These are phyloP conservation scores for Phtheirospermum japonicum DNA, from an alignment of 257 asterid species.

Conservation along the genomic window DNA sequence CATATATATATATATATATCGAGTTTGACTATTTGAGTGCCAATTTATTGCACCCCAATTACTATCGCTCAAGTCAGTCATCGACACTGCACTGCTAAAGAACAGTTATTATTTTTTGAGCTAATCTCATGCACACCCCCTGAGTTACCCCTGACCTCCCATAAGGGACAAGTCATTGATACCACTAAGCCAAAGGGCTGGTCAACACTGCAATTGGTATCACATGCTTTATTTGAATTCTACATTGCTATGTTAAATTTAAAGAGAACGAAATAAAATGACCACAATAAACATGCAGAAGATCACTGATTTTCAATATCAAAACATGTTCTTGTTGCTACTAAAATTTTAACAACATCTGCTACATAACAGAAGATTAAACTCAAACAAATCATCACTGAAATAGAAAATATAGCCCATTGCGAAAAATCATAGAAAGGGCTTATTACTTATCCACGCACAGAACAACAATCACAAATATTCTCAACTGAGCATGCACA, in stretches of 20 bases:
- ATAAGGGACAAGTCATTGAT: neutral
- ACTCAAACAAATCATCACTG: too few relatives aligned
- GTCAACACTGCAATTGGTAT: neutral
- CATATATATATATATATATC: neutral
- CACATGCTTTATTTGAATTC: neutral
- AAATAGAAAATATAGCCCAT: too few relatives aligned
- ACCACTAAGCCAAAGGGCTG: neutral
- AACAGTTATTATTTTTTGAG: neutral
- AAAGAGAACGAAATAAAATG: neutral
- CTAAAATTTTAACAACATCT: neutral
- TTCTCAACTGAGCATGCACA: too few relatives aligned
- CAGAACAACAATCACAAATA: too few relatives aligned
- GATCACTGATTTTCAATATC: neutral
- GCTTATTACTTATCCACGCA: too few relatives aligned
- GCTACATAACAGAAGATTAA: neutral
- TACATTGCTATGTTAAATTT: neutral
- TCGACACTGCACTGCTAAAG: neutral
- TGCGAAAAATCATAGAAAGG: too few relatives aligned
- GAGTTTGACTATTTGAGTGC: neutral
- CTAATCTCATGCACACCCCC: neutral
- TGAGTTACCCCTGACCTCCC: neutral
- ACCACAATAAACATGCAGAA: neutral
- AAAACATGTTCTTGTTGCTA: neutral
- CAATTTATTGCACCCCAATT: neutral
- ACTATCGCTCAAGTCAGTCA: neutral